A percentile compares a stretch with the other conserved stretches of the same genome.
Conservation (phyloP, 108 stramenopile species). For the Cyclostephanos tholiformis region DNA sequence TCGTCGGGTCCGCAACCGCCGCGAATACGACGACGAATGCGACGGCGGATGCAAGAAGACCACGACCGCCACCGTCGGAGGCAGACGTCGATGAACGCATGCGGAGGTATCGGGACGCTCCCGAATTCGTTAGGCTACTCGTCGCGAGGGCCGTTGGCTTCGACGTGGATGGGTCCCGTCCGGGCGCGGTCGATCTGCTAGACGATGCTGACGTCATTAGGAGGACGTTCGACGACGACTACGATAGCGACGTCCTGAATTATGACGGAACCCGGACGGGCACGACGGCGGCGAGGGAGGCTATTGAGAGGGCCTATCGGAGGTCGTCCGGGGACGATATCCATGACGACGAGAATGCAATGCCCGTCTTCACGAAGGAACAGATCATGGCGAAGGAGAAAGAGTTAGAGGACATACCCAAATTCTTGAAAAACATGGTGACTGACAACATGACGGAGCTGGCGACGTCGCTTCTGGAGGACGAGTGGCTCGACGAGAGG, state of each 20-base stretch:
- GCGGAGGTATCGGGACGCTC: conserved; percentile 42
- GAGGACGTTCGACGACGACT: conserved; percentile 43
- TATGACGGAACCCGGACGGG: conserved; percentile 26
- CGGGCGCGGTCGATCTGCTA: conserved; percentile 38
- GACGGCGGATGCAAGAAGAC: background rate
- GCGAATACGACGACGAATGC: conserved; percentile 8
- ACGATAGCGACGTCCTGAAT: conserved; percentile 6
- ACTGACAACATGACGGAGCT: conserved; percentile 56
- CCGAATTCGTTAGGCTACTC: conserved; percentile 52
- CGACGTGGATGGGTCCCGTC: conserved; percentile 43
- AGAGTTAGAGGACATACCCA: conserved; percentile 34
- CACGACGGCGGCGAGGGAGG: conserved; percentile 24
- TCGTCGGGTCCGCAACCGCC: background rate
- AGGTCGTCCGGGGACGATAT: conserved; percentile 13
- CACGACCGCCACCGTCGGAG: conserved; percentile 11
- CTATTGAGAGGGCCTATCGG: conserved; percentile 31
- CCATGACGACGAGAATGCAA: conserved; percentile 7
- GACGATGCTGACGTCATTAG: conserved; percentile 40
- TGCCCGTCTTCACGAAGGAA: conserved; percentile 53
- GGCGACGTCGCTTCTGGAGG: conserved; percentile 61
- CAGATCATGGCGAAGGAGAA: conserved; percentile 55
- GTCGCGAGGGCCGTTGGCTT: conserved; percentile 45
- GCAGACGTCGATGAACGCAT: conserved; percentile 47
- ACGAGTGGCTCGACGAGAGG: conserved; percentile 46
- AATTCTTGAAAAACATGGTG: conserved; percentile 46